A percentile compares a stretch with the other conserved stretches of the same genome.
These are phyloP conservation scores for Solanum piurae DNA, from an alignment of 257 asterid species.

Conservation along the genomic window DNA sequence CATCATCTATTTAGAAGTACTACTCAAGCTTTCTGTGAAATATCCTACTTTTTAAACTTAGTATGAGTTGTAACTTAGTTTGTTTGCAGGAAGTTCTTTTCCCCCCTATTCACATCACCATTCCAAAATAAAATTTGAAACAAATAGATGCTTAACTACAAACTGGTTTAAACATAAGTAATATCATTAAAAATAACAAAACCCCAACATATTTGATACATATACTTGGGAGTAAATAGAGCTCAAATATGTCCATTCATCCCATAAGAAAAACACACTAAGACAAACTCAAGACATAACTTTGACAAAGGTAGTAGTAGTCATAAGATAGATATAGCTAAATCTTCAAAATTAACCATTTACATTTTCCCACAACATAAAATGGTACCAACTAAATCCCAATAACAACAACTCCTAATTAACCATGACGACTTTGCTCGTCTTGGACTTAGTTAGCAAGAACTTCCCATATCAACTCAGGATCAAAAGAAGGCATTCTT, in stretches of 20 bases:
- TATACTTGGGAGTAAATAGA: background rate
- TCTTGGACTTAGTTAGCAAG: constrained; percentile 31
- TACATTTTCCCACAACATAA: background rate
- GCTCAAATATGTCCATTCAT: background rate
- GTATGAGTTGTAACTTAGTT: background rate
- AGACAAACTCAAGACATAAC: background rate
- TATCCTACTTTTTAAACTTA: background rate
- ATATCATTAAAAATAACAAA: background rate
- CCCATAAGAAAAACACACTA: background rate
- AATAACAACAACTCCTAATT: background rate
- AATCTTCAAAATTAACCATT: constrained; percentile 6
- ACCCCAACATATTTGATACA: background rate
- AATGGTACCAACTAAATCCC: background rate
- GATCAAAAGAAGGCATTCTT: constrained; percentile 82
- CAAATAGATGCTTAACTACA: background rate
- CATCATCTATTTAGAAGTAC: background rate
- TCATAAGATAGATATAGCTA: background rate
- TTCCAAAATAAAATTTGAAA: background rate
- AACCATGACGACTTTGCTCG: background rate
- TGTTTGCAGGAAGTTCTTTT: background rate
- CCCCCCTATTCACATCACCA: background rate
- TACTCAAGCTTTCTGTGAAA: background rate
- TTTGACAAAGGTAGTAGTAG: background rate
- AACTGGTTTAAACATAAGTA: background rate
- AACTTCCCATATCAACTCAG: constrained; percentile 89